phyloP scores from a whole-genome alignment of 176 grass and related monocot genomes.

The Triticum timopheevii region DNA sequence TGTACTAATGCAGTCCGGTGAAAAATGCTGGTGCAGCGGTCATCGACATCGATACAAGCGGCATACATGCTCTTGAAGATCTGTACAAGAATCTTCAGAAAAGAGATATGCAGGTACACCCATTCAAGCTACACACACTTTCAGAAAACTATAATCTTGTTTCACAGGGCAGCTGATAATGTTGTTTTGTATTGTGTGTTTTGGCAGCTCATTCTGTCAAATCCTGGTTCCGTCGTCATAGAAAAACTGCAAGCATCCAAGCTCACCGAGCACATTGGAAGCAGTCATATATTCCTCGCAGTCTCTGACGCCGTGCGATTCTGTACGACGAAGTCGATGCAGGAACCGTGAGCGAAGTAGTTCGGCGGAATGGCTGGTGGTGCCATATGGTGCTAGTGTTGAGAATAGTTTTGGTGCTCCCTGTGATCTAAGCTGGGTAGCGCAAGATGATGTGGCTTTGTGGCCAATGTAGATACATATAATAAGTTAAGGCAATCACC shows the following conservation, averaged over 20 bases:
- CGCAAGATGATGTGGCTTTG: not conserved
- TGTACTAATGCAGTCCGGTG: not conserved
- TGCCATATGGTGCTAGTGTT: not conserved
- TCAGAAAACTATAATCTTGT: not conserved
- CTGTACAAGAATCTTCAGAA: slow-evolving; percentile 67
- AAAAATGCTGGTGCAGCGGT: slow-evolving; percentile 57
- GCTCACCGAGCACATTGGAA: slow-evolving; percentile 68
- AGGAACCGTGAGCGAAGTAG: slow-evolving; percentile 40
- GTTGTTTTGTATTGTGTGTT: slow-evolving; percentile 10
- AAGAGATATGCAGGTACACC: slow-evolving; percentile 66
- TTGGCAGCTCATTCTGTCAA: slow-evolving; percentile 79
- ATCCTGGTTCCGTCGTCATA: slow-evolving; percentile 71
- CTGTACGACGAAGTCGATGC: slow-evolving; percentile 51
- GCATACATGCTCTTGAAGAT: slow-evolving; percentile 78
- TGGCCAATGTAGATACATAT: slow-evolving; percentile 1
- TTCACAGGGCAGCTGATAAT: not conserved
- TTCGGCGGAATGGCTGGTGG: not conserved
- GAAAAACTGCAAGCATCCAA: slow-evolving; percentile 66
- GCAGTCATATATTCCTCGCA: slow-evolving; percentile 66
- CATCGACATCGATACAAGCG: slow-evolving; percentile 91
- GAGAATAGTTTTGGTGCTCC: not conserved
- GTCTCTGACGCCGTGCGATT: slow-evolving; percentile 69
- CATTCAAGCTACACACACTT: slow-evolving; percentile 1
- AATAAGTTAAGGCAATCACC: not conserved
- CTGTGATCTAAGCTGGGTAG: not conserved